These are phyloP conservation scores for Botryotinia narcissicola DNA, from an alignment of 2,329 filamentous ascomycete genomes.

Conservation along the genomic window DNA sequence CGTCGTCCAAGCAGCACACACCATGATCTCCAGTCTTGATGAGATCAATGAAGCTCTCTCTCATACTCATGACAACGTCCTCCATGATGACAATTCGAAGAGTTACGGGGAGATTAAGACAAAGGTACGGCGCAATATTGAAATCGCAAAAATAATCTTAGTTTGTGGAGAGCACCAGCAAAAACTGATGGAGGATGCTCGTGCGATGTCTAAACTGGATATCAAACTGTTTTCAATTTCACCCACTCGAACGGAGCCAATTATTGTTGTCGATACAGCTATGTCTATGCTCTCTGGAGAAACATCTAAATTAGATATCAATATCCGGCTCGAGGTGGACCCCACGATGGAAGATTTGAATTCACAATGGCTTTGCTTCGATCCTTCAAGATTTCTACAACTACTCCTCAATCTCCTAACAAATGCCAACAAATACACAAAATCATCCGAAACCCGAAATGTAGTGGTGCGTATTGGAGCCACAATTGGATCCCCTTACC, in stretches of 20 bases:
- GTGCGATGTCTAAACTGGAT: neutral
- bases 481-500: neutral
- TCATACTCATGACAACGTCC: slow-evolving; percentile 20
- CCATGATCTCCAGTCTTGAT: slow-evolving; percentile 67
- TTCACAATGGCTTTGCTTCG: neutral
- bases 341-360: neutral
- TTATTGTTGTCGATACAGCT: neutral
- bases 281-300: slow-evolving; percentile 5
- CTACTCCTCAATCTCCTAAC: neutral
- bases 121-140: neutral
- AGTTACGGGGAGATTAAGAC: neutral
- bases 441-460: neutral
- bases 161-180: neutral
- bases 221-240: neutral
- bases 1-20: slow-evolving; percentile 61
- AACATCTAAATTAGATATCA: neutral
- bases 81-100: neutral
- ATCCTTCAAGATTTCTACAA: slow-evolving; percentile 12
- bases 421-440: neutral
- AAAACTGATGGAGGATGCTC: neutral
- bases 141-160: neutral
- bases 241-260: neutral
- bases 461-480: neutral
- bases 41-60: slow-evolving; percentile 61
- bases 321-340: neutral